phyloP scores from a whole-genome alignment of 1,284 basidiomycete species.

The Cerioporus squamosus region DNA sequence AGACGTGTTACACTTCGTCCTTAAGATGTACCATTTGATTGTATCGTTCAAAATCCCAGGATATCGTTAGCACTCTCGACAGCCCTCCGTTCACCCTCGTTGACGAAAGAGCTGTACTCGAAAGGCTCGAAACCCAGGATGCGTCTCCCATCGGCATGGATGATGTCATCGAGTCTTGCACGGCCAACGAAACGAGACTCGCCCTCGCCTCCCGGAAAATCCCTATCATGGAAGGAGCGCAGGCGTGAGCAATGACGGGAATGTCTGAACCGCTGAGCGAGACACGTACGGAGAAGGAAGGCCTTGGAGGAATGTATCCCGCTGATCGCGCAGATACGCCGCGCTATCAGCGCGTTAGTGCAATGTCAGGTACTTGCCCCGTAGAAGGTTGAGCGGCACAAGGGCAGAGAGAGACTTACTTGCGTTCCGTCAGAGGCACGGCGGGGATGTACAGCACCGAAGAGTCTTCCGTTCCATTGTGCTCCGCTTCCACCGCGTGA shows the following conservation, averaged over 20 bases:
- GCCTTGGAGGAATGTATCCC: slow-evolving; percentile 55
- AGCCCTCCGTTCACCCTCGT: slow-evolving; percentile 23
- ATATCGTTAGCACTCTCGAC: slow-evolving; percentile 31
- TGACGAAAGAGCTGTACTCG: slow-evolving; percentile 18
- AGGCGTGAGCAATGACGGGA: neutral
- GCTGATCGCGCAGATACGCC: slow-evolving; percentile 66
- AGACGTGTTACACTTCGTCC: too few relatives aligned
- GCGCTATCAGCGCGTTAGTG: slow-evolving; percentile 41
- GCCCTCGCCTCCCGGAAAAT: slow-evolving; percentile 78
- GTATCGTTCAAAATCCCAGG: slow-evolving; percentile 18
- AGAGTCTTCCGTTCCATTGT: slow-evolving; percentile 66
- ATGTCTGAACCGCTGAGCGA: neutral
- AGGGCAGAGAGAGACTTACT: slow-evolving; percentile 42
- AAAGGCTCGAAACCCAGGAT: slow-evolving; percentile 42
- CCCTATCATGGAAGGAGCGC: slow-evolving; percentile 39
- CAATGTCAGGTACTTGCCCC: too few relatives aligned
- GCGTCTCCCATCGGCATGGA: slow-evolving; percentile 37
- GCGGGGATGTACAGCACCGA: slow-evolving; percentile 84
- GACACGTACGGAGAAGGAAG: slow-evolving; percentile 60
- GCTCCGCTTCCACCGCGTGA: slow-evolving; percentile 72
- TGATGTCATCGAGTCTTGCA: slow-evolving; percentile 48
- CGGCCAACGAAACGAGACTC: slow-evolving; percentile 63
- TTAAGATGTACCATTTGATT: too few relatives aligned
- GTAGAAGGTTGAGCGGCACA: neutral
- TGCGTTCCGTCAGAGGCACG: slow-evolving; percentile 68